Conservation (phyloP, 352 stramenopile species). For the Phytophthora syringae region DNA sequence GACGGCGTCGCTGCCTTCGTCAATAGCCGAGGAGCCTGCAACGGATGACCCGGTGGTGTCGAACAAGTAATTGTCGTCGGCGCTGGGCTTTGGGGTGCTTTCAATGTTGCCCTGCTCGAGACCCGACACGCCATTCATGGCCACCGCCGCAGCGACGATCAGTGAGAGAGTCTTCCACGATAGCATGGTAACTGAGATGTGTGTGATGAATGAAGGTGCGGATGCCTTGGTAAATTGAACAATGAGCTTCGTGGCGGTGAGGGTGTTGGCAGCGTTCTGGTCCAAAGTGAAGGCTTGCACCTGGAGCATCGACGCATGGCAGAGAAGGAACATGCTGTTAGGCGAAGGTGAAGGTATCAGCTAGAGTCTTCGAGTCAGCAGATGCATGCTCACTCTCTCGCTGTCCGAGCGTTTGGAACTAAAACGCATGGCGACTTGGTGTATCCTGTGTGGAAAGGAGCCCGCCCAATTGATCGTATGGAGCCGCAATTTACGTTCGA, state of each 20-base stretch:
- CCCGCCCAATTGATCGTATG: constrained; percentile 3
- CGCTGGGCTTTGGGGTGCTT: constrained; percentile 1
- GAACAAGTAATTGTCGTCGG: constrained; percentile 10
- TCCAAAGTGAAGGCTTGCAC: neutral
- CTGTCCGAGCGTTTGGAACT: constrained; percentile 11
- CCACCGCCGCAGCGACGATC: constrained; percentile 12
- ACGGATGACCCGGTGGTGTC: constrained; percentile 20
- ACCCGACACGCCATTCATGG: constrained; percentile 16
- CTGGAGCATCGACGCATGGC: too few species aligned
- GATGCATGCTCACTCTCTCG: too few species aligned
- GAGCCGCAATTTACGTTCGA: neutral
- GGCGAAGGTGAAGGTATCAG: constrained; percentile 9
- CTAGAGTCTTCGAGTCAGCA: constrained; percentile 12
- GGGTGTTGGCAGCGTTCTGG: neutral
- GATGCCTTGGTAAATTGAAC: constrained; percentile 25
- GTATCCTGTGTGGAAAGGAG: constrained; percentile 16
- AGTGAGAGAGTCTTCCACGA: constrained; percentile 25
- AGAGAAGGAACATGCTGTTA: constrained; percentile 7
- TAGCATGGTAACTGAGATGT: constrained; percentile 11
- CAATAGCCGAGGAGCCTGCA: constrained; percentile 18
- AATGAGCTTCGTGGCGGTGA: constrained; percentile 15
- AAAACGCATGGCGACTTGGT: constrained; percentile 8
- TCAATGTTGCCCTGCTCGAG: constrained; percentile 18
- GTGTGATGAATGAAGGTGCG: constrained; percentile 5
- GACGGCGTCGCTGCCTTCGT: constrained; percentile 4